Conservation (phyloP, 2,329 filamentous ascomycete species). For the Xylaria sp. region DNA sequence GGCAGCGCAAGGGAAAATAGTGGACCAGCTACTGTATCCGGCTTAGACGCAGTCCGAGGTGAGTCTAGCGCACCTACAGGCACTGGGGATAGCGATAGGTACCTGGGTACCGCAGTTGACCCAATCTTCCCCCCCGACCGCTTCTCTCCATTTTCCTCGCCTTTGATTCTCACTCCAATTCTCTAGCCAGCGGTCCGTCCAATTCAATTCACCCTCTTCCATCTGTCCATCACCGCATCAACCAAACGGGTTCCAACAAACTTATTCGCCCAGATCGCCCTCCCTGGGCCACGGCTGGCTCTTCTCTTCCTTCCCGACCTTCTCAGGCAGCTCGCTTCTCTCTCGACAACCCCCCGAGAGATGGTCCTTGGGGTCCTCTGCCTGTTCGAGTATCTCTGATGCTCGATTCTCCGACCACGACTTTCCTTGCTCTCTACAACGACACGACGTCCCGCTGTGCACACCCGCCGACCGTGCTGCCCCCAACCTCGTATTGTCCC, state of each 20-base stretch:
- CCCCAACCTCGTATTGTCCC: conserved; percentile 31
- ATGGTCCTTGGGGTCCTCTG: conserved; percentile 45
- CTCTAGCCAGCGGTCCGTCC: conserved; percentile 40
- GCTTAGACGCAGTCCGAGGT: conserved; percentile 14
- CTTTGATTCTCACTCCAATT: conserved; percentile 47
- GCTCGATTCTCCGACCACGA: conserved; percentile 40
- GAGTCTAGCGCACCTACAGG: conserved; percentile 4
- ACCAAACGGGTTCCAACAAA: conserved; percentile 28
- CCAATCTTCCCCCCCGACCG: conserved; percentile 46
- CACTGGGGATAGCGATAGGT: conserved; percentile 19
- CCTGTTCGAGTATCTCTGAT: conserved; percentile 47
- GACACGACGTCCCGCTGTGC: conserved; percentile 28
- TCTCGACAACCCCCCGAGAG: conserved; percentile 43
- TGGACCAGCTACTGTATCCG: conserved; percentile 25
- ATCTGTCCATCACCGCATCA: conserved; percentile 38
- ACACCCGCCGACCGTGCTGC: conserved; percentile 19
- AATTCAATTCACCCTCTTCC: conserved; percentile 41
- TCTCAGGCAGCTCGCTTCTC: conserved; percentile 39
- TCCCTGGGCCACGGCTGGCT: conserved; percentile 45
- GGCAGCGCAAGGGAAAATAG: conserved; percentile 1
- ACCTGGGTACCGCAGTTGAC: conserved; percentile 28
- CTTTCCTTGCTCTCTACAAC: conserved; percentile 26
- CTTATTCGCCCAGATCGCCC: conserved; percentile 35
- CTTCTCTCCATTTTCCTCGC: conserved; percentile 48
- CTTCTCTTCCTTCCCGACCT: conserved; percentile 34